Evolutionary conservation across 768 basidiomycete genomes (phyloP), one percentile per base, ranked within the genome.

Genomic region (Hygrophorus pudorinus): DNA sequence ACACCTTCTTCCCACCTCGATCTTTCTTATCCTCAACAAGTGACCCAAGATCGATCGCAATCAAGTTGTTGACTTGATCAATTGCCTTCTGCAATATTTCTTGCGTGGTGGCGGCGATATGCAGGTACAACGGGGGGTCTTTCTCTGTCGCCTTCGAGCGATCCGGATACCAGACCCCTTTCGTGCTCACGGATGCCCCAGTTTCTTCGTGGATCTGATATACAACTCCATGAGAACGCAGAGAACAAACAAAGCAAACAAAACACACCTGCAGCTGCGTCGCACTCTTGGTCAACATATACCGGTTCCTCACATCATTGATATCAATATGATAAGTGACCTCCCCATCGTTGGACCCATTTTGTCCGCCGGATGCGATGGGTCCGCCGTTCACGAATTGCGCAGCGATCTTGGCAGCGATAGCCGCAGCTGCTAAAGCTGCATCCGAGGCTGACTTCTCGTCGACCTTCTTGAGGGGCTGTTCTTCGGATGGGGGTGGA

Each of bases 81-180:
- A n/a, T n/a, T n/a, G n/a, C n/a, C n/a, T n/a, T n/a, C n/a, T n/a
- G n/a, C n/a, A 90, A 61, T 44, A 71, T 62, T 30, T 85, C 83
- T 50, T 74, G 69, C 16, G 79, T 66, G 29, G 72, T 71, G 5
- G 90, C 94, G 16, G 88, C 79, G 54, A 98, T 82, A 61, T 97
- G 94, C 21, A 98, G 78, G 64, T 94, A 97, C 47, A 98, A 65
- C 16, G 94, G 86, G 21, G 91, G 90, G 55, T 97, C 92, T 58
- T 80, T 89, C 50, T 93, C 88, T 10, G 85, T 89, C 5, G 93
- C 90, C 61, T 85, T 94, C 40, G 73, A 68, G 49, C 88, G 75
- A 68, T 97, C 94, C 0, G 94, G 94, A 56, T 96, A 91, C 94
- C 94, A 98, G 3, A 82, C 72, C 16, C 94, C 94, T 66, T 92